These are phyloP conservation scores for Blepharisma japonicum DNA, from an alignment of 73 alveolate species.

Conservation along the genomic window DNA sequence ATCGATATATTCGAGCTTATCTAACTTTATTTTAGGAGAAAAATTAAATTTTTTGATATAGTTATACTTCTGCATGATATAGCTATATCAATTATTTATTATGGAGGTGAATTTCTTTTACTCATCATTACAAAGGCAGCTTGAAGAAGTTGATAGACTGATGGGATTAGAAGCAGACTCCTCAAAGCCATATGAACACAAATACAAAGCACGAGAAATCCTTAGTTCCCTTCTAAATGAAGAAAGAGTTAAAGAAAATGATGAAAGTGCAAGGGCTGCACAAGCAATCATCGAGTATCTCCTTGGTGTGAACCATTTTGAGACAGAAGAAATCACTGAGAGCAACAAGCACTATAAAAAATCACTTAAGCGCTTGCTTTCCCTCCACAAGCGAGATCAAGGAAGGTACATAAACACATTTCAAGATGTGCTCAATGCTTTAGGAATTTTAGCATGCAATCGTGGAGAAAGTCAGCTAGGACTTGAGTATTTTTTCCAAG, in stretches of 20 bases:
- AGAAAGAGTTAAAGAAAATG: constrained; percentile 21
- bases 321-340: constrained; percentile 73
- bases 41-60: too few species aligned
- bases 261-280: constrained; percentile 16
- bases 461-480: constrained; percentile 89
- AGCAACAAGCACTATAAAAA: constrained; percentile 40
- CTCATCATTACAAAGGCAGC: constrained; percentile 26
- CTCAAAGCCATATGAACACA: constrained; percentile 63
- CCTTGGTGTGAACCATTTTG: constrained; percentile 74
- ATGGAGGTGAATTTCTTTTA: constrained; percentile 3
- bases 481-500: constrained; percentile 81
- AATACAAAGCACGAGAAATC: constrained; percentile 71
- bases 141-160: constrained; percentile 50
- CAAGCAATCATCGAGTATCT: constrained; percentile 44
- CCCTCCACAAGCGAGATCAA: constrained; percentile 61
- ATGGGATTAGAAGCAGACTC: constrained; percentile 40
- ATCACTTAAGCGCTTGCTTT: constrained; percentile 50
- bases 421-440: constrained; percentile 85
- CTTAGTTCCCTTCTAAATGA: constrained; percentile 43
- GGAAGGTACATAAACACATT: constrained; percentile 27
- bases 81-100: too few species aligned
- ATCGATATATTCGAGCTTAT: too few species aligned
- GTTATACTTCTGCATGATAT: too few species aligned
- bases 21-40: too few species aligned
- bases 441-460: constrained; percentile 89